Percentiles rank a stretch among this genome's conserved stretches.
Evolutionary conservation across 192 early-diverging fungal genomes (phyloP).

Genomic region (Gamsiella multidivaricata): DNA sequence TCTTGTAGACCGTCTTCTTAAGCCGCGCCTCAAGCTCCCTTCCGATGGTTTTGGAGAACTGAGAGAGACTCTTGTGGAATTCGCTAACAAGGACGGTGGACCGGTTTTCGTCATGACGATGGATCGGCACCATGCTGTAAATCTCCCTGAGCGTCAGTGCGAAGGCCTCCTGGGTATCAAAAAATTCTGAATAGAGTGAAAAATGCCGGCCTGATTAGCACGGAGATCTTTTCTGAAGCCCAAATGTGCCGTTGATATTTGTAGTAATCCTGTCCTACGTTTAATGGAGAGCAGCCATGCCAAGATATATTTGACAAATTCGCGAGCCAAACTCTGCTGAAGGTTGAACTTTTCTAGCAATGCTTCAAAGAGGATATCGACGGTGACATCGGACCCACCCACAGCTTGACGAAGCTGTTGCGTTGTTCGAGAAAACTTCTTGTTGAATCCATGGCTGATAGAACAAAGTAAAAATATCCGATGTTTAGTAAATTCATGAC

Average conservation of each 20-base stretch:
- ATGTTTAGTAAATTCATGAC: too few species aligned
- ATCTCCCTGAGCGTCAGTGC: conserved; percentile 68
- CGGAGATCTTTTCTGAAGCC: neutral
- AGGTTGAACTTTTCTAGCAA: conserved; percentile 65
- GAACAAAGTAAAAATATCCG: neutral
- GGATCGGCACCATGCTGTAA: conserved; percentile 58
- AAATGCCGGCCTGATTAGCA: neutral
- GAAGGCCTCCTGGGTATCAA: conserved; percentile 65
- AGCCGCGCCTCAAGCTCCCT: conserved; percentile 54
- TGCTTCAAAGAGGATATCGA: conserved; percentile 71
- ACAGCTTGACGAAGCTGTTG: conserved; percentile 76
- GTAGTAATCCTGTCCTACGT: conserved; percentile 13
- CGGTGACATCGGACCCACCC: conserved; percentile 64
- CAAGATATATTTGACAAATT: conserved; percentile 61
- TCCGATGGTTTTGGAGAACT: conserved; percentile 52
- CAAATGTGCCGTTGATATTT: neutral
- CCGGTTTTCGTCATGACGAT: conserved; percentile 30
- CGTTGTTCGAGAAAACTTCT: conserved; percentile 70
- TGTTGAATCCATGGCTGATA: conserved; percentile 80
- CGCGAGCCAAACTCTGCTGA: conserved; percentile 61
- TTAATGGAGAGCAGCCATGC: conserved; percentile 61
- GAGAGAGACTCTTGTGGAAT: conserved; percentile 45
- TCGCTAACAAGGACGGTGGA: conserved; percentile 31
- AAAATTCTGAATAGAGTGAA: conserved; percentile 48
- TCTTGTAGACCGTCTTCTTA: conserved; percentile 57